Conservation (phyloP, 2,329 filamentous ascomycete genomes). For the Aureobasidium sp. region DNA sequence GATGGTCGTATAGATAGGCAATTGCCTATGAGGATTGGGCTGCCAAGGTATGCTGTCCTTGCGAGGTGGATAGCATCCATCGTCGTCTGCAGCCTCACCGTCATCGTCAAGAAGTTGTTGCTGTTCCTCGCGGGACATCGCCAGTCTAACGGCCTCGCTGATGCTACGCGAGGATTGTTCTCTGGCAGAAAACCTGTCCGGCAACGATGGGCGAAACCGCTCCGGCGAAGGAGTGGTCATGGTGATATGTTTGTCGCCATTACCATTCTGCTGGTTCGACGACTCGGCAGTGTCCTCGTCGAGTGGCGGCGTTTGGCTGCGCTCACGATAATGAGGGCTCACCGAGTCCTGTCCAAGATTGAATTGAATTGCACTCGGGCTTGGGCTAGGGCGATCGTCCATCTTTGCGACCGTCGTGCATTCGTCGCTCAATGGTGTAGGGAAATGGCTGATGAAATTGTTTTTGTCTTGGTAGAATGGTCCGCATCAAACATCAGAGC, state of each 20-base stretch:
- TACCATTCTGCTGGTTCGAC: neutral
- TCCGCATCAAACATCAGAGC: constrained; percentile 7
- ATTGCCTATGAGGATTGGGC: constrained; percentile 52
- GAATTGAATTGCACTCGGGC: constrained; percentile 8
- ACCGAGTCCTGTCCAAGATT: neutral
- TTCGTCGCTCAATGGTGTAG: constrained; percentile 3
- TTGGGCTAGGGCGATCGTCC: constrained; percentile 10
- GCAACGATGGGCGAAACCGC: constrained; percentile 25
- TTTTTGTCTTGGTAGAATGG: neutral
- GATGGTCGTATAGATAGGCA: constrained; percentile 72
- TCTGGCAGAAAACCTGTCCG: constrained; percentile 23
- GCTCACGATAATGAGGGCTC: constrained; percentile 1
- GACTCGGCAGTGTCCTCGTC: neutral
- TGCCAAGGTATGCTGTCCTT: constrained; percentile 34
- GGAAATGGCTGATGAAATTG: neutral
- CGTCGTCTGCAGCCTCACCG: constrained; percentile 39
- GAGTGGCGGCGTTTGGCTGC: constrained; percentile 5
- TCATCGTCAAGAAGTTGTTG: constrained; percentile 42
- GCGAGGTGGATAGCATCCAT: constrained; percentile 37
- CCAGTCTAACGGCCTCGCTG: constrained; percentile 33
- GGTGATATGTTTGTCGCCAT: constrained; percentile 21
- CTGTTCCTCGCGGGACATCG: constrained; percentile 42
- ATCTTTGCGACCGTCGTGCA: neutral
- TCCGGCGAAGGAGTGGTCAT: constrained; percentile 19
- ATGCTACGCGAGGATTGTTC: constrained; percentile 30